A percentile compares a stretch with the other conserved stretches of the same genome.
These are phyloP conservation scores for Aureobasidium melanogenum DNA, from an alignment of 2,329 filamentous ascomycete species.

Conservation along the genomic window DNA sequence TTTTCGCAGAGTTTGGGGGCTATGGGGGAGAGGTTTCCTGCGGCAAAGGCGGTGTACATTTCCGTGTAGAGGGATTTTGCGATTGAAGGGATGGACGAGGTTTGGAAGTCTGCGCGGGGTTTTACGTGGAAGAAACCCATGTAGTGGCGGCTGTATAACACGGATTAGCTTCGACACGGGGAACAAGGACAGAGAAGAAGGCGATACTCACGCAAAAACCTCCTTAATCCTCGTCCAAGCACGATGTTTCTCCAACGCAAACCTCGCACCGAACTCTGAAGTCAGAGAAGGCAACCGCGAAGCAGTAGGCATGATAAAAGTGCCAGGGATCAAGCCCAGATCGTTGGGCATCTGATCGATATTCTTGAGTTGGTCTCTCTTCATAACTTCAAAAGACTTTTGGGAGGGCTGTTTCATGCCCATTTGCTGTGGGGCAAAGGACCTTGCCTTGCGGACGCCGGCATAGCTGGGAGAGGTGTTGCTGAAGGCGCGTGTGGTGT, in stretches of 20 bases:
- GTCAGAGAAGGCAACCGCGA: slow-evolving; percentile 18
- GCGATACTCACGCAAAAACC: not conserved
- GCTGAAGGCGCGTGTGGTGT: not conserved
- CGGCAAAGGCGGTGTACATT: slow-evolving; percentile 41
- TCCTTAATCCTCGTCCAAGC: slow-evolving; percentile 2
- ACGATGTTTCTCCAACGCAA: slow-evolving; percentile 13
- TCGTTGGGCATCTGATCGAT: slow-evolving; percentile 29
- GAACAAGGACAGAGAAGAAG: not conserved
- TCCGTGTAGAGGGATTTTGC: slow-evolving; percentile 34
- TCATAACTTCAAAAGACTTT: slow-evolving; percentile 31
- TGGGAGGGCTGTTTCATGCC: slow-evolving; percentile 25
- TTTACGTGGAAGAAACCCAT: slow-evolving; percentile 22
- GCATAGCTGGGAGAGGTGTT: not conserved
- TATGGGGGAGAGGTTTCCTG: slow-evolving; percentile 26
- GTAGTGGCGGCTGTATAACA: not conserved
- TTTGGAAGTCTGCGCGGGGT: slow-evolving; percentile 23
- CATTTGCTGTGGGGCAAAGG: slow-evolving; percentile 8
- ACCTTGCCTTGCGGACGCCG: not conserved
- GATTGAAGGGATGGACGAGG: slow-evolving; percentile 27
- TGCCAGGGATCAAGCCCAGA: slow-evolving; percentile 37
- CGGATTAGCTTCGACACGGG: no score
- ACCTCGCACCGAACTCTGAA: slow-evolving; percentile 8
- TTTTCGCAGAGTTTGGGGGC: slow-evolving; percentile 18
- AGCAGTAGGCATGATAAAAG: slow-evolving; percentile 24
- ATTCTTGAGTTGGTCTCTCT: slow-evolving; percentile 24